These are phyloP conservation scores for Evernia prunastri DNA, from an alignment of 495 filamentous ascomycete genomes.

Conservation along the genomic window DNA sequence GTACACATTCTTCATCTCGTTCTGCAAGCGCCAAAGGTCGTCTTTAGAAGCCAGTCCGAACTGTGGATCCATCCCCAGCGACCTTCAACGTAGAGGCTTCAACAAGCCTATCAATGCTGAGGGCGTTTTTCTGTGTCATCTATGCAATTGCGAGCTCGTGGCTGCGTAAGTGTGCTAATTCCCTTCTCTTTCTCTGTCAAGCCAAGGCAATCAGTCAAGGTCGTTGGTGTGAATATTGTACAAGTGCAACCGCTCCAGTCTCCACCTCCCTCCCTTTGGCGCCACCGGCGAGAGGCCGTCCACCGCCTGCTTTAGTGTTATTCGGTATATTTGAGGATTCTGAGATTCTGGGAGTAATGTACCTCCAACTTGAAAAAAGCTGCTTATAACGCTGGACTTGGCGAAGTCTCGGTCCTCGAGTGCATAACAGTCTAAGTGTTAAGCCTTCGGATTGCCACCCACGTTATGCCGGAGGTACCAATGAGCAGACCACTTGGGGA, in stretches of 20 bases:
- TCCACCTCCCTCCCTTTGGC: slow-evolving; percentile 19
- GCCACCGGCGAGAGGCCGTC: slow-evolving; percentile 18
- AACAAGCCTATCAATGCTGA: slow-evolving; percentile 11
- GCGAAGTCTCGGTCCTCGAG: not conserved
- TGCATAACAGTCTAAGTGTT: not conserved
- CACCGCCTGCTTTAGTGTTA: slow-evolving; percentile 9
- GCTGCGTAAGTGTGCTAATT: not conserved
- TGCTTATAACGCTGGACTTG: not conserved
- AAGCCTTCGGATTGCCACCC: not conserved
- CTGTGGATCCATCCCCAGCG: slow-evolving; percentile 56
- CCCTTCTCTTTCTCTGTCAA: not conserved
- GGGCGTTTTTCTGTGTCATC: slow-evolving; percentile 14
- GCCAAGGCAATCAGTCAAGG: not conserved
- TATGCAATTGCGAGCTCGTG: slow-evolving; percentile 11
- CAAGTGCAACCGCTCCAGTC: slow-evolving; percentile 15
- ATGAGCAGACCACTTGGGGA: not conserved
- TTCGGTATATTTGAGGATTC: not conserved
- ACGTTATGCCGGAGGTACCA: not conserved
- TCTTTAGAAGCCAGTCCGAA: slow-evolving; percentile 58
- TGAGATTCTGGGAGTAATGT: not conserved
- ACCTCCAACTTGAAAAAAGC: slow-evolving; percentile 11
- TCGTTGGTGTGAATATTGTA: not conserved
- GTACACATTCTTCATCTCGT: slow-evolving; percentile 79
- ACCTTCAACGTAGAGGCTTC: slow-evolving; percentile 15
- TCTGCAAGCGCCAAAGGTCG: slow-evolving; percentile 81